A percentile compares a stretch with the other conserved stretches of the same genome.
Conservation (phyloP, 2,329 filamentous ascomycete genomes). For the Coniochaeta sp. region DNA sequence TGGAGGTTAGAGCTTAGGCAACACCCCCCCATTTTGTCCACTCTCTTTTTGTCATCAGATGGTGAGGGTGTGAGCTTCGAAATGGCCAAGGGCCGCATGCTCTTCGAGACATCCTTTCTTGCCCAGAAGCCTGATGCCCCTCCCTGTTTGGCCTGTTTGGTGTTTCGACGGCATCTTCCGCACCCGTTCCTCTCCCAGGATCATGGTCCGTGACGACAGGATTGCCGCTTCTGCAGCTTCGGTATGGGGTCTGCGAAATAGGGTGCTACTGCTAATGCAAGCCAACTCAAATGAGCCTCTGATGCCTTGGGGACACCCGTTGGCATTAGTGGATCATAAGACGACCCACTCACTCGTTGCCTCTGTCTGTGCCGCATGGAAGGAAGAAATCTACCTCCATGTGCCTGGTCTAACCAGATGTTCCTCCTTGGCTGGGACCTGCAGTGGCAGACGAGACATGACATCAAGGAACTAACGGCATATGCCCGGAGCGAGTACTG, state of each 20-base stretch:
- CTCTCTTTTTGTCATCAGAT: background rate
- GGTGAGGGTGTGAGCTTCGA: background rate
- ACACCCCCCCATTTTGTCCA: background rate
- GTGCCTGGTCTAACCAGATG: background rate
- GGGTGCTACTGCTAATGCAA: background rate
- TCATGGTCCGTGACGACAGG: background rate
- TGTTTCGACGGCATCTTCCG: background rate
- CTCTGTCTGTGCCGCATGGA: background rate
- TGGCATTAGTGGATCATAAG: background rate
- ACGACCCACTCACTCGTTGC: background rate
- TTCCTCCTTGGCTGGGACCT: background rate
- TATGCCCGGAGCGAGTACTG: background rate
- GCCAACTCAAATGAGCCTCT: background rate
- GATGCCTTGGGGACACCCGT: background rate
- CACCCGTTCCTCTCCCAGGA: background rate
- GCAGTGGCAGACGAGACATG: background rate
- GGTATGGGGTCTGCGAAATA: background rate
- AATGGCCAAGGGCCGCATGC: background rate
- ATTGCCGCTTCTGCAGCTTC: background rate
- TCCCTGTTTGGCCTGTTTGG: background rate
- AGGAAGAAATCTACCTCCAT: background rate
- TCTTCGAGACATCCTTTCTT: background rate
- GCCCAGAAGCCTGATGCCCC: background rate
- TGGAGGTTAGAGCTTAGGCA: background rate
- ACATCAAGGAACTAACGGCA: background rate